phyloP scores from a whole-genome alignment of 2,329 filamentous ascomycete genomes.

The Claviceps arundinis region DNA sequence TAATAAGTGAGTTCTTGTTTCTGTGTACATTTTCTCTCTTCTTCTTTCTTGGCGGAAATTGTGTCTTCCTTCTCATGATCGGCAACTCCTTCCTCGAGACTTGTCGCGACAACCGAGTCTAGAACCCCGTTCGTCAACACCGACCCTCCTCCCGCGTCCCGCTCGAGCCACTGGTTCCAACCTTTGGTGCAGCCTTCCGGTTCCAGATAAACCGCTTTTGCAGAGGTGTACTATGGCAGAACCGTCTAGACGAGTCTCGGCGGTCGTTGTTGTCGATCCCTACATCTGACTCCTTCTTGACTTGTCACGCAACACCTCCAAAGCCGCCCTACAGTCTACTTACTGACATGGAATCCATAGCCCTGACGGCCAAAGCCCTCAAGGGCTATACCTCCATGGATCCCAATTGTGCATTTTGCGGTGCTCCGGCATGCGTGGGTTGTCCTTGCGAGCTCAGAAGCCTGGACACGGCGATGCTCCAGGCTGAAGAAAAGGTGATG shows the following conservation, averaged over 20 bases:
- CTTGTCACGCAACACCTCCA: background rate
- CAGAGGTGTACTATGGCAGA: background rate
- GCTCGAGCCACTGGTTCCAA: background rate
- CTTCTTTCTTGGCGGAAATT: too few relatives aligned
- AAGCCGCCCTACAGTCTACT: constrained; percentile 1
- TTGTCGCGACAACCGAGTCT: too few relatives aligned
- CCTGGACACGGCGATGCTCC: constrained; percentile 46
- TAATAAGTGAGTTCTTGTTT: too few relatives aligned
- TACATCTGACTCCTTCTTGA: background rate
- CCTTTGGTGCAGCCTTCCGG: background rate
- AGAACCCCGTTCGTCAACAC: too few relatives aligned
- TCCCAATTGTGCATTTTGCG: constrained; percentile 56
- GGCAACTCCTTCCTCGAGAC: too few relatives aligned
- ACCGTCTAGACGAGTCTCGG: background rate
- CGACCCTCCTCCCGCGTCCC: background rate
- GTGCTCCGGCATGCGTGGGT: constrained; percentile 40
- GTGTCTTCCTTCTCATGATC: too few relatives aligned
- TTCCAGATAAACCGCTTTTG: background rate
- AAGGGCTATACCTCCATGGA: constrained; percentile 50
- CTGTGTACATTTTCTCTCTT: too few relatives aligned
- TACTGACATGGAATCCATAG: constrained; percentile 41
- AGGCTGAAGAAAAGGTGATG: constrained; percentile 53
- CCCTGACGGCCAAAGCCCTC: constrained; percentile 23
- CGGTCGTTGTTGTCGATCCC: background rate
- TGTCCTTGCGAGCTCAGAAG: constrained; percentile 57